These are phyloP conservation scores for Aspergillus sp. DNA, from an alignment of 2,329 filamentous ascomycete genomes.

Conservation along the genomic window DNA sequence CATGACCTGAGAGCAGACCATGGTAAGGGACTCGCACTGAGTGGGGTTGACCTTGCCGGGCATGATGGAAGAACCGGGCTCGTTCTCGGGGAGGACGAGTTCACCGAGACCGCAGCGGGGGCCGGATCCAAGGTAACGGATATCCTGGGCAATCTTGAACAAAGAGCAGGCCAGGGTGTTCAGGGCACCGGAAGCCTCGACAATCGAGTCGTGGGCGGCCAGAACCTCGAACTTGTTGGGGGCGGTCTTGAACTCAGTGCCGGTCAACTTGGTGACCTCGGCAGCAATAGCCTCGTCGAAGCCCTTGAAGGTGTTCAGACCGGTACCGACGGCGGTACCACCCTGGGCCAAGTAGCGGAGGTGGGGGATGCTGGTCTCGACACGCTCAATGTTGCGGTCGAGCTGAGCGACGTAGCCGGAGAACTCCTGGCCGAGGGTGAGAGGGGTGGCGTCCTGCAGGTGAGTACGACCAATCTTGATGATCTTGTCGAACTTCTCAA, in stretches of 20 bases:
- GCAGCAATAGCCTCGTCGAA: conserved; percentile 92
- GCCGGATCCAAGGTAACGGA: conserved; percentile 93
- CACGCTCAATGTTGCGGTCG: conserved; percentile 83
- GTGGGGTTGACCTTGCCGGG: conserved; percentile 99
- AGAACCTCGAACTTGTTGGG: conserved; percentile 99
- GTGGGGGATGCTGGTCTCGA: conserved; percentile 79
- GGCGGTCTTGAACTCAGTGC: conserved; percentile 89
- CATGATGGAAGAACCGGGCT: conserved; percentile 98
- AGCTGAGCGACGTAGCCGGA: conserved; percentile 96
- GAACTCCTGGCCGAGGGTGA: conserved; percentile 96
- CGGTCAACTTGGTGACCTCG: conserved; percentile 90
- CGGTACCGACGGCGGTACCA: conserved; percentile 94
- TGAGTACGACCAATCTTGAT: conserved; percentile 99
- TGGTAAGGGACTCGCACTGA: conserved; percentile 95
- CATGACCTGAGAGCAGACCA: conserved; percentile 97
- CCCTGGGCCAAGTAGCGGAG: conserved; percentile 88
- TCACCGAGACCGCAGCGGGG: conserved; percentile 95
- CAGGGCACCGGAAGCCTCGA: conserved; percentile 88
- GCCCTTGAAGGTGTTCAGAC: conserved; percentile 94
- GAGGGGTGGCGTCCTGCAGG: conserved; percentile 92
- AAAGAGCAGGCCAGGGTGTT: conserved; percentile 91
- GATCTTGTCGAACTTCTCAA: conserved; percentile 85
- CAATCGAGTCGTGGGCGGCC: conserved; percentile 91
- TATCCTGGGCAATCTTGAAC: conserved; percentile 97
- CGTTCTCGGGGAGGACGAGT: conserved; percentile 92